phyloP scores from a whole-genome alignment of 345 rosid genomes.

The Bruguiera gymnorhiza region DNA sequence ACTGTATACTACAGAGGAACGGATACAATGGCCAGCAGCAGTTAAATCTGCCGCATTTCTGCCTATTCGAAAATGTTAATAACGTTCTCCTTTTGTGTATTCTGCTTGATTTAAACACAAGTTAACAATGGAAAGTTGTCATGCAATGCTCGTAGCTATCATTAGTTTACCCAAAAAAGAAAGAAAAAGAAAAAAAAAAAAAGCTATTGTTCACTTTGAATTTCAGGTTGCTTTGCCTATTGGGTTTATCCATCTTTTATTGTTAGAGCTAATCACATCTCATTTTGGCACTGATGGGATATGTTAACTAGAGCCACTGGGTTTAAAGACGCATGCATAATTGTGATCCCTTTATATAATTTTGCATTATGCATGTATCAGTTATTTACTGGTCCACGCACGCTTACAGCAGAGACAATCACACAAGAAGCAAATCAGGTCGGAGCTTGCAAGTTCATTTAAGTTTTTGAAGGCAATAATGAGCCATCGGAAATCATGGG shows the following conservation, averaged over 20 bases:
- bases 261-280: conserved; percentile 10
- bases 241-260: no score
- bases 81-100: no score
- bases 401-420: neutral
- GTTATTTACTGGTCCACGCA: neutral
- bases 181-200: neutral
- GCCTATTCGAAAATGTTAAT: no score
- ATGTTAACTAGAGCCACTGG: conserved; percentile 18
- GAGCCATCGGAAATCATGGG: conserved; percentile 5
- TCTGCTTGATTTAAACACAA: no score
- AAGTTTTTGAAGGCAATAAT: neutral
- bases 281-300: conserved; percentile 17
- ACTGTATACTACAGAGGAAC: no score
- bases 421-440: conserved; percentile 8
- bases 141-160: no score
- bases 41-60: no score
- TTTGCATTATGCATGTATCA: no score
- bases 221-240: neutral
- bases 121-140: no score
- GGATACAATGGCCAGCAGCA: no score
- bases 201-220: neutral
- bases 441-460: conserved; percentile 16
- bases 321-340: conserved; percentile 13
- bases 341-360: neutral
- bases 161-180: no score